A percentile compares a stretch with the other conserved stretches of the same genome.
Evolutionary conservation across 2,329 filamentous ascomycete genomes (phyloP).

Genomic region (Alternaria triticina): DNA sequence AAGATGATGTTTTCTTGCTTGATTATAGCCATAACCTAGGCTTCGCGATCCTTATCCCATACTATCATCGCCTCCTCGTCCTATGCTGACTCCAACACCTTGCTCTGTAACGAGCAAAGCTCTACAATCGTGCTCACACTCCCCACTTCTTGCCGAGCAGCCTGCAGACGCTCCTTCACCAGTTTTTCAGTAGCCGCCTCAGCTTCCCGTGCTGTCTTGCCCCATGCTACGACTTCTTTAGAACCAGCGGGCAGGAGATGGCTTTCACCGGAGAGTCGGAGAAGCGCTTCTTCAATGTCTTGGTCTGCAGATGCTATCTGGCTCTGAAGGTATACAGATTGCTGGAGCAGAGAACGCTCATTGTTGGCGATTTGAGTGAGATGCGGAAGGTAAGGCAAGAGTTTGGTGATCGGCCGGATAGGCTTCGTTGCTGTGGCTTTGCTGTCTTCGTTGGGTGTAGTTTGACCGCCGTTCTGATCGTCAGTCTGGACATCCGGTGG

Average conservation of each 20-base stretch:
- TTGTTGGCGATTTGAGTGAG: constrained; percentile 31
- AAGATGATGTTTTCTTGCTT: neutral
- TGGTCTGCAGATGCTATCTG: constrained; percentile 41
- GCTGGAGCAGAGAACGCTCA: constrained; percentile 43
- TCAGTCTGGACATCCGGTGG: neutral
- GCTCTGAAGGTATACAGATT: constrained; percentile 42
- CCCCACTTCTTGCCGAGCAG: constrained; percentile 31
- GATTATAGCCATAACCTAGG: neutral
- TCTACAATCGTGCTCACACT: constrained; percentile 36
- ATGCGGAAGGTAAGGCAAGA: constrained; percentile 41
- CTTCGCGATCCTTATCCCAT: neutral
- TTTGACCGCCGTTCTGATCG: neutral
- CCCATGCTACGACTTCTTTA: constrained; percentile 36
- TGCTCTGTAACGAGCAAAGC: constrained; percentile 37
- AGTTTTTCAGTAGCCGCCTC: constrained; percentile 25
- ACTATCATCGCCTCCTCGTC: neutral
- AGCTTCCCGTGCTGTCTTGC: constrained; percentile 27
- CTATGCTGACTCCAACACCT: constrained; percentile 7
- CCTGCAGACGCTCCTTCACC: constrained; percentile 27
- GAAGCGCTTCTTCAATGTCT: constrained; percentile 35
- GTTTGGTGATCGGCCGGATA: constrained; percentile 23
- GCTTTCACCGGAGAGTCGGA: constrained; percentile 48
- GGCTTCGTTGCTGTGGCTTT: constrained; percentile 9
- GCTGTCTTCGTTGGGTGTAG: neutral
- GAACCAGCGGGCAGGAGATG: constrained; percentile 45